Evolutionary conservation across 2,329 filamentous ascomycete species (phyloP).

Genomic region (Stemphylium lycopersici): DNA sequence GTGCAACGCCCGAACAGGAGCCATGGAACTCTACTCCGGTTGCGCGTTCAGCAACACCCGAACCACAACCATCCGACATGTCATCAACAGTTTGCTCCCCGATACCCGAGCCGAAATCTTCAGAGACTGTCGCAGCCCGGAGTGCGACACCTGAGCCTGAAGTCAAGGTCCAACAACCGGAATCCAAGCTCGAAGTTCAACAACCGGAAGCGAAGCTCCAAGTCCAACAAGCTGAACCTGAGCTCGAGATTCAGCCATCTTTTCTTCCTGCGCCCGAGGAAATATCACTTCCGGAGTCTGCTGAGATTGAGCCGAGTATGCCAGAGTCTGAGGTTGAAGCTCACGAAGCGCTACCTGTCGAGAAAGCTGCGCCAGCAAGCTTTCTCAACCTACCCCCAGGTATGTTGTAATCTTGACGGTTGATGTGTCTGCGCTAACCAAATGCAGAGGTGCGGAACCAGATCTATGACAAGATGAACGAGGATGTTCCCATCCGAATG

Average conservation of each 20-base stretch:
- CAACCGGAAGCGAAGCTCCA: not conserved
- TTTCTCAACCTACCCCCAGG: constrained; percentile 16
- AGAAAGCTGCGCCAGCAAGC: constrained; percentile 7
- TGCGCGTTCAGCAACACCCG: not conserved
- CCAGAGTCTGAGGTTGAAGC: not conserved
- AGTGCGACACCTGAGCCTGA: not conserved
- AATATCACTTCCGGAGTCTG: not conserved
- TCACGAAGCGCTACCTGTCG: not conserved
- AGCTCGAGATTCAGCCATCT: not conserved
- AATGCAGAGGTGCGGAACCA: constrained; percentile 17
- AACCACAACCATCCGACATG: not conserved
- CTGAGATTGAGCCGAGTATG: not conserved
- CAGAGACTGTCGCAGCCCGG: not conserved
- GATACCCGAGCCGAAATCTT: not conserved
- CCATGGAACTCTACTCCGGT: constrained; percentile 10
- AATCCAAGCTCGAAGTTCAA: too few relatives aligned
- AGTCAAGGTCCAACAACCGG: too few relatives aligned
- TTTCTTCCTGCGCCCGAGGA: not conserved
- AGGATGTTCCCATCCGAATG: constrained; percentile 17
- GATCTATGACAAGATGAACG: constrained; percentile 18
- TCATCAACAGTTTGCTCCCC: not conserved
- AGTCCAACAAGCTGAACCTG: not conserved
- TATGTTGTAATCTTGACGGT: not conserved
- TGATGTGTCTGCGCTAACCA: not conserved
- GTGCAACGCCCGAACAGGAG: constrained; percentile 10